Evolutionary conservation across 139 green algal genomes (phyloP).

Genomic region (Desmodesmus armatus): DNA sequence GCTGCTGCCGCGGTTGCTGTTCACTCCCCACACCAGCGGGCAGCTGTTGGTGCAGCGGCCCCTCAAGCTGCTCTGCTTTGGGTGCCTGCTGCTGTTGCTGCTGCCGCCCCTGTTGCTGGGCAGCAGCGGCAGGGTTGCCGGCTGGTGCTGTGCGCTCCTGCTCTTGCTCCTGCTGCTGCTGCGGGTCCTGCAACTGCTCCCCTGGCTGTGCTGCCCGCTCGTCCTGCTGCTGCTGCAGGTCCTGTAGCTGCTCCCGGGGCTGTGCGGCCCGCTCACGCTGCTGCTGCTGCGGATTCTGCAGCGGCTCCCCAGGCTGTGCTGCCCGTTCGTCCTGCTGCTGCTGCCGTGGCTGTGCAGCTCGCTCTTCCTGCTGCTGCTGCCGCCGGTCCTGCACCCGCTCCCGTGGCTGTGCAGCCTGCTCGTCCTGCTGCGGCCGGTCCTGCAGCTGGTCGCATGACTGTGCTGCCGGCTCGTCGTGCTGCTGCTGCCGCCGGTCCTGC

Average conservation of each 20-base stretch:
- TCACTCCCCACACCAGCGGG: too few relatives aligned
- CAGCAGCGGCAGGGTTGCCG: not conserved
- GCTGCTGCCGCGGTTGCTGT: too few relatives aligned
- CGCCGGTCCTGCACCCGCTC: not conserved
- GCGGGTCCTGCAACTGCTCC: too few relatives aligned
- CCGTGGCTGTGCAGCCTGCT: not conserved
- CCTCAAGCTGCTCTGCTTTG: not conserved
- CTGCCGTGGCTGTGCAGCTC: not conserved
- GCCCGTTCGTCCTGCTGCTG: too few relatives aligned
- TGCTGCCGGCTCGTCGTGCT: not conserved
- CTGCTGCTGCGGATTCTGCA: not conserved
- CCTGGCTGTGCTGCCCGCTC: too few relatives aligned
- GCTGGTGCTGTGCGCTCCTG: too few relatives aligned
- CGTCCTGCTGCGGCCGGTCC: not conserved
- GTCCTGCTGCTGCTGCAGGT: not conserved
- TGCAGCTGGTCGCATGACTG: too few relatives aligned
- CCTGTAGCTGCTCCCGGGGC: not conserved
- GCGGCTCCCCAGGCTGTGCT: not conserved
- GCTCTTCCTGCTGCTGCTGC: not conserved
- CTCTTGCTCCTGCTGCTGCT: too few relatives aligned
- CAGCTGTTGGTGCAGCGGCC: not conserved
- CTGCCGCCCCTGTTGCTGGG: not conserved
- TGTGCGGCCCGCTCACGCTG: not conserved
- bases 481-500: not conserved
- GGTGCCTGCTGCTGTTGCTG: not conserved